Evolutionary conservation across 805 yeast genomes (phyloP).

Genomic region (Suhomyces sp.): DNA sequence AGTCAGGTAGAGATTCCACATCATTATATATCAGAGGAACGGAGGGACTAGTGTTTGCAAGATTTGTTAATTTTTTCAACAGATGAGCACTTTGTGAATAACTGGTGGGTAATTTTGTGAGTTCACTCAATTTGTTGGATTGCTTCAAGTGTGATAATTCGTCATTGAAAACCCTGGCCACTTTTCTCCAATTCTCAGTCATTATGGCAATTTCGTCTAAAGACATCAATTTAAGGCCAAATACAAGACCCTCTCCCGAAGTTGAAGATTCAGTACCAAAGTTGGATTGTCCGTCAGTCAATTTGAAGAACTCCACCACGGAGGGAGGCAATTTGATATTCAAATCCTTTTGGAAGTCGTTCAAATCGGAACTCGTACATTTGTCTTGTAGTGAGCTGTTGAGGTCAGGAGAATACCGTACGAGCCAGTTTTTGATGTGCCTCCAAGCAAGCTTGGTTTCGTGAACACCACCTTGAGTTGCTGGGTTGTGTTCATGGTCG

Average conservation of each 20-base stretch:
- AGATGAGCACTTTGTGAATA: slow-evolving; percentile 15
- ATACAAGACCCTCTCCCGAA: slow-evolving; percentile 64
- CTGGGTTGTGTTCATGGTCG: background rate
- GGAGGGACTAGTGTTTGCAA: background rate
- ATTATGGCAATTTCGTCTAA: slow-evolving; percentile 78
- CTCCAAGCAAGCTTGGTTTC: slow-evolving; percentile 82
- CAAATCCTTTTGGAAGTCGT: slow-evolving; percentile 81
- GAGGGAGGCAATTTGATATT: slow-evolving; percentile 74
- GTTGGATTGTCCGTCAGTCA: slow-evolving; percentile 83
- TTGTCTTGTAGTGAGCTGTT: slow-evolving; percentile 74
- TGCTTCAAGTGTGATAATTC: slow-evolving; percentile 24
- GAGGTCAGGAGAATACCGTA: slow-evolving; percentile 75
- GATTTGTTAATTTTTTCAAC: slow-evolving; percentile 14
- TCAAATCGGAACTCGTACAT: slow-evolving; percentile 76
- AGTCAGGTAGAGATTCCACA: slow-evolving; percentile 7
- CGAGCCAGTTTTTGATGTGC: slow-evolving; percentile 82
- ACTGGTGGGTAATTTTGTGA: slow-evolving; percentile 22
- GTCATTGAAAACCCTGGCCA: slow-evolving; percentile 44
- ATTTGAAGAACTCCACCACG: slow-evolving; percentile 71
- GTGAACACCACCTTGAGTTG: slow-evolving; percentile 54
- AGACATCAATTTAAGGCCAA: slow-evolving; percentile 76
- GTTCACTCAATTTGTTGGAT: slow-evolving; percentile 16
- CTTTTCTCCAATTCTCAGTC: slow-evolving; percentile 83
- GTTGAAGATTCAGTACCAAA: slow-evolving; percentile 66
- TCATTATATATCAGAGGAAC: slow-evolving; percentile 1